These are phyloP conservation scores for Cercospora janseana DNA, from an alignment of 2,329 filamentous ascomycete genomes.

Conservation along the genomic window DNA sequence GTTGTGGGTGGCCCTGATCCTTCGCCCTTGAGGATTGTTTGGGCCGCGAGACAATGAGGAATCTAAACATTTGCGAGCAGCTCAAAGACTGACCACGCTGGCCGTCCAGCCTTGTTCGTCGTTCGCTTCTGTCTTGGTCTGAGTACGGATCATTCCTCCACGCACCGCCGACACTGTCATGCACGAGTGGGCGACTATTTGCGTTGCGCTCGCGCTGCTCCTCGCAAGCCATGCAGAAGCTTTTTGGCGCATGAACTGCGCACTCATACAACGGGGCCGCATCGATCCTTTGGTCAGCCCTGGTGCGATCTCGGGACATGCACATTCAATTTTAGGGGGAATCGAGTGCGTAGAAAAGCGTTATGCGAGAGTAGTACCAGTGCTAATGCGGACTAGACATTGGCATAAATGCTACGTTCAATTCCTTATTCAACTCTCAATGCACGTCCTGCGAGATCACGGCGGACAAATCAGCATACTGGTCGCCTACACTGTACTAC, in stretches of 20 bases:
- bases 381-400: constrained; percentile 49
- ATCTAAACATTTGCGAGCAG: constrained; percentile 5
- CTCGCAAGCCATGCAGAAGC: constrained; percentile 30
- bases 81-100: neutral
- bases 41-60: constrained; percentile 16
- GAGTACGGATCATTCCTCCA: neutral
- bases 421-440: constrained; percentile 57
- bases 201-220: constrained; percentile 15
- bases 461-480: constrained; percentile 41
- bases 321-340: constrained; percentile 38
- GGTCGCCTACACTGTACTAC: constrained; percentile 41
- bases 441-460: constrained; percentile 45
- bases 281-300: constrained; percentile 40
- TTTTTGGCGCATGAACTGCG: constrained; percentile 41
- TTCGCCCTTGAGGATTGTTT: constrained; percentile 16
- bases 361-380: neutral
- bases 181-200: constrained; percentile 7
- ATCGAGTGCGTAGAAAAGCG: constrained; percentile 34
- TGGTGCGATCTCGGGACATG: constrained; percentile 35
- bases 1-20: too few relatives aligned
- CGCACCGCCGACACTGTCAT: constrained; percentile 18
- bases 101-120: neutral
- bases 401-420: constrained; percentile 59
- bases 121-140: too few relatives aligned
- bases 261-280: constrained; percentile 37